Evolutionary conservation across 1,284 basidiomycete species (phyloP).

Genomic region (Hypsizygus ulmarius): DNA sequence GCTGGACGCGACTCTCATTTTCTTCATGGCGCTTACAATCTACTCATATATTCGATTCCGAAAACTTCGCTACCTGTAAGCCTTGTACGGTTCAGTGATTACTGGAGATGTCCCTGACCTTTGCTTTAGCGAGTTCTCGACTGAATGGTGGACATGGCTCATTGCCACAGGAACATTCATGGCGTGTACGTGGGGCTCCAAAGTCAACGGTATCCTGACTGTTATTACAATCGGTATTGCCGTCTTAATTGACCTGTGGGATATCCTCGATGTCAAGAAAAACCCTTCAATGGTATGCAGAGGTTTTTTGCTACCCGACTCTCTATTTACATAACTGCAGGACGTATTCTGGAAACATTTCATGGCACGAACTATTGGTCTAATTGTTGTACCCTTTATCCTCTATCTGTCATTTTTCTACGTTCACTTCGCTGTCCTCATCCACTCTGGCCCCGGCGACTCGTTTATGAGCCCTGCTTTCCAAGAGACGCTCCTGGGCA

Average conservation of each 20-base stretch:
- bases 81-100: conserved; percentile 3
- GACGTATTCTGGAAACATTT: conserved; percentile 92
- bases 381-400: conserved; percentile 85
- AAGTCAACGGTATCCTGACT: conserved; percentile 96
- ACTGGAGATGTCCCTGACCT: conserved; percentile 11
- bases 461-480: conserved; percentile 97
- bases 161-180: conserved; percentile 88
- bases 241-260: conserved; percentile 94
- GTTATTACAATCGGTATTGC: conserved; percentile 89
- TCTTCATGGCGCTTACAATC: conserved; percentile 94
- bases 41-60: conserved; percentile 96
- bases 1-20: conserved; percentile 90
- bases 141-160: conserved; percentile 96
- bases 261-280: conserved; percentile 84
- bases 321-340: conserved; percentile 39
- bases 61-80: conserved; percentile 88
- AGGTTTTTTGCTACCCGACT: neutral
- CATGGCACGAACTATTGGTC: conserved; percentile 78
- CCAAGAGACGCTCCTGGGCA: conserved; percentile 93
- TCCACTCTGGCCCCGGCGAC: conserved; percentile 91
- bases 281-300: conserved; percentile 77
- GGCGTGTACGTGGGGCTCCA: conserved; percentile 95
- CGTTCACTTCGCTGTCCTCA: conserved; percentile 90
- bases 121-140: conserved; percentile 72
- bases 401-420: conserved; percentile 98